These are phyloP conservation scores for Bipolaris victoriae DNA, from an alignment of 2,329 filamentous ascomycete genomes.

Conservation along the genomic window DNA sequence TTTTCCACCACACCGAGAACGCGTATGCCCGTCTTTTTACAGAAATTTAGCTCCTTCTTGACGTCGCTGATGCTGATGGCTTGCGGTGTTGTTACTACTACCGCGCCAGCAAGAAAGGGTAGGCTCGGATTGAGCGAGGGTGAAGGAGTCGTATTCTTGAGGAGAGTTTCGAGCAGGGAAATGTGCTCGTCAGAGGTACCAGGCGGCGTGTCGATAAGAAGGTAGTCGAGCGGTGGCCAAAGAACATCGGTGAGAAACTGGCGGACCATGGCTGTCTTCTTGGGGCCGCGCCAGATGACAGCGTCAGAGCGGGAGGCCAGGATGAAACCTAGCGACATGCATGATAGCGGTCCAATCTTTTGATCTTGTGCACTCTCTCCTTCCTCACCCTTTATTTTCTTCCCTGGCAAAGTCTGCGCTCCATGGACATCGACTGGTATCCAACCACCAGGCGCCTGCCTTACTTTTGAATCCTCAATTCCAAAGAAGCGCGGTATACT, in stretches of 20 bases:
- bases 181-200: constrained; percentile 98
- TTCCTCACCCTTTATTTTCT: constrained; percentile 8
- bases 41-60: constrained; percentile 93
- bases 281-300: constrained; percentile 96
- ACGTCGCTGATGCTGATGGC: constrained; percentile 93
- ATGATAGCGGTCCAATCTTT: constrained; percentile 69
- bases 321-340: constrained; percentile 94
- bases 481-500: constrained; percentile 95
- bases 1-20: constrained; percentile 94
- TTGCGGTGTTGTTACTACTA: constrained; percentile 95
- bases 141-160: constrained; percentile 50
- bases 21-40: constrained; percentile 77
- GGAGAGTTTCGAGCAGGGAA: constrained; percentile 81
- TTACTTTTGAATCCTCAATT: constrained; percentile 87
- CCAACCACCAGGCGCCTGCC: constrained; percentile 90
- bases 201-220: constrained; percentile 94
- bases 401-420: constrained; percentile 46
- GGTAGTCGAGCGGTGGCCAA: constrained; percentile 85
- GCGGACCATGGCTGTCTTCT: constrained; percentile 98
- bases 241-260: constrained; percentile 93
- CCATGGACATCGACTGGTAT: constrained; percentile 84
- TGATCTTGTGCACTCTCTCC: constrained; percentile 12
- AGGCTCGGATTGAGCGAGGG: constrained; percentile 12
- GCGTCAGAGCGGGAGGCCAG: constrained; percentile 83
- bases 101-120: constrained; percentile 72